phyloP scores from a whole-genome alignment of 1,284 basidiomycete species.

The Gomphus bonarii region DNA sequence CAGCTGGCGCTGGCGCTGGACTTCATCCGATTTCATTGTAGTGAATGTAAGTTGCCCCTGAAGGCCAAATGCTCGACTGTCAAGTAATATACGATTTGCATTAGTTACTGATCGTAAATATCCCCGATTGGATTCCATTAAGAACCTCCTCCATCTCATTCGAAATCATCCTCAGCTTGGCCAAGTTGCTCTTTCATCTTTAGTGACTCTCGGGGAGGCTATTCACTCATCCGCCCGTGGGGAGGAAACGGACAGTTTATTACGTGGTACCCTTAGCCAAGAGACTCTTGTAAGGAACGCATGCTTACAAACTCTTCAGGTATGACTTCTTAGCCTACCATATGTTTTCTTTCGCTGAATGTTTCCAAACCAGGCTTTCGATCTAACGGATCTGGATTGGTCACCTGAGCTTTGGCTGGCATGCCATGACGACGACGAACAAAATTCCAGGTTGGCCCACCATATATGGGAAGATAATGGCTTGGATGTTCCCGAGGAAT shows the following conservation, averaged over 20 bases:
- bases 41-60: conserved; percentile 56
- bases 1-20: conserved; percentile 82
- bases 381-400: conserved; percentile 93
- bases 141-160: conserved; percentile 69
- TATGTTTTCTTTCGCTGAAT: conserved; percentile 2
- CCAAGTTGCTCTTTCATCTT: conserved; percentile 78
- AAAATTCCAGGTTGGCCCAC: conserved; percentile 76
- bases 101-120: conserved; percentile 59
- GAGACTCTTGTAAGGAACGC: conserved; percentile 87
- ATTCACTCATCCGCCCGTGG: conserved; percentile 57
- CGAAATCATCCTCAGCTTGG: conserved; percentile 72
- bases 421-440: conserved; percentile 86
- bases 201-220: conserved; percentile 79
- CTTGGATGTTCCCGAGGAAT: conserved; percentile 76
- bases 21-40: conserved; percentile 79
- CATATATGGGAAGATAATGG: conserved; percentile 96
- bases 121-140: conserved; percentile 64
- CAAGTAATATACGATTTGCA: neutral
- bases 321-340: conserved; percentile 22
- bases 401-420: conserved; percentile 85
- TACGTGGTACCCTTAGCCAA: conserved; percentile 73
- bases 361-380: conserved; percentile 59
- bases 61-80: neutral
- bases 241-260: conserved; percentile 57
- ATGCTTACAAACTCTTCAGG: conserved; percentile 87